These are phyloP conservation scores for Fusarium penzigii DNA, from an alignment of 2,329 filamentous ascomycete genomes.

Conservation along the genomic window DNA sequence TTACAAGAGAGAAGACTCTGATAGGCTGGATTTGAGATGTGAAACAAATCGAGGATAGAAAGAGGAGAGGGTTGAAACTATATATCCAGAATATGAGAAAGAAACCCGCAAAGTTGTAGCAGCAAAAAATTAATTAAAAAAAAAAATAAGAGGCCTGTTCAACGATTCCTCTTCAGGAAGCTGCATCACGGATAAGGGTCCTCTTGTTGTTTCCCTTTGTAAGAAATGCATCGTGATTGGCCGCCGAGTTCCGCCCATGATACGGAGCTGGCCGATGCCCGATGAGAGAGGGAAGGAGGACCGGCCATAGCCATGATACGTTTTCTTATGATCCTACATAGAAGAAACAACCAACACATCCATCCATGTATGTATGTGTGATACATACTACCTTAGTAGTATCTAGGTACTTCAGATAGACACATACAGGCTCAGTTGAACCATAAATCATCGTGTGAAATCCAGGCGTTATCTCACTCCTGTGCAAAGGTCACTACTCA, in stretches of 20 bases:
- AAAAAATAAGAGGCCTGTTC: slow-evolving; percentile 9
- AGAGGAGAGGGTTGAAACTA: neutral
- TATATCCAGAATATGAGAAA: neutral
- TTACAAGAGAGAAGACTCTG: no score
- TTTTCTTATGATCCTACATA: neutral
- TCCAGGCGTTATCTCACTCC: no score
- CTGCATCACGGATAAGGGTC: slow-evolving; percentile 13
- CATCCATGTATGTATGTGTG: no score
- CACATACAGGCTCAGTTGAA: no score
- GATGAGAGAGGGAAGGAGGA: neutral
- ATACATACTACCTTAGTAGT: no score
- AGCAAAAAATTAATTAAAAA: neutral
- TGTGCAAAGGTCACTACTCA: no score
- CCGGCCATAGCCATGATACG: neutral
- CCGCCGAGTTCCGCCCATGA: neutral
- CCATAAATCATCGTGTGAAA: no score
- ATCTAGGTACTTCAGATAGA: no score
- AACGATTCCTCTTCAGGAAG: slow-evolving; percentile 20
- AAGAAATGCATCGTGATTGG: slow-evolving; percentile 19
- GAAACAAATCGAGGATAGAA: neutral
- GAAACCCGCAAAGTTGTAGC: neutral
- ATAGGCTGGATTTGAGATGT: no score
- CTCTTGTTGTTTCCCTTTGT: neutral
- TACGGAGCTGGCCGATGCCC: slow-evolving; percentile 24
- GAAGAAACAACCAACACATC: neutral